Evolutionary conservation across 768 basidiomycete genomes (phyloP).

Genomic region (Nidula microcarpa): DNA sequence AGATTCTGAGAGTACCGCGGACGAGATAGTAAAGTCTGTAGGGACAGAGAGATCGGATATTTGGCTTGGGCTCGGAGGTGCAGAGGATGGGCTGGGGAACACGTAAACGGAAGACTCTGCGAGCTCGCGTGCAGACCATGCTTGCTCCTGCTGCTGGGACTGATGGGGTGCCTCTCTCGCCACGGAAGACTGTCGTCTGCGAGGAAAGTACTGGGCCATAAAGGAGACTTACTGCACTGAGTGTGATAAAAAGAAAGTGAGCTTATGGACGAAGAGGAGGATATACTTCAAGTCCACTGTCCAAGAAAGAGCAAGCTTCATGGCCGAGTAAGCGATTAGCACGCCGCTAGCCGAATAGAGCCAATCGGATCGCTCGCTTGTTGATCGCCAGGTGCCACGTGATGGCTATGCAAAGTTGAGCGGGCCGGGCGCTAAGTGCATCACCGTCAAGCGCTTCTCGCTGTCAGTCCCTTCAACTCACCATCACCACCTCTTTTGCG

Average conservation of each 20-base stretch:
- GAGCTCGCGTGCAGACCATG: background rate
- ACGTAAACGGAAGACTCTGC: slow-evolving; percentile 9
- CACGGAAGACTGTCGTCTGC: slow-evolving; percentile 9
- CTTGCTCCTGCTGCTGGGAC: background rate
- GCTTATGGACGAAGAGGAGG: background rate
- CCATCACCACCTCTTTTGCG: too few species aligned
- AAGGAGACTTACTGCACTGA: background rate
- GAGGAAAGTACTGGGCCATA: background rate
- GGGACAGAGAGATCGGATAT: slow-evolving; percentile 7
- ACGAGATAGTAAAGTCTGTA: slow-evolving; percentile 3
- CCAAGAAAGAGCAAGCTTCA: background rate
- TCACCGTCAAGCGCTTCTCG: too few species aligned
- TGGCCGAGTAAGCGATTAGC: too few species aligned
- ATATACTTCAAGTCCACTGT: background rate
- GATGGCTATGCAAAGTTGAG: too few species aligned
- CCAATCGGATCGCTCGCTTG: too few species aligned
- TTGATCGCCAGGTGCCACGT: too few species aligned
- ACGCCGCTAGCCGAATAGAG: too few species aligned
- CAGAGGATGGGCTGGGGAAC: slow-evolving; percentile 15
- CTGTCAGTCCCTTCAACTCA: too few species aligned
- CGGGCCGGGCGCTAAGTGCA: too few species aligned
- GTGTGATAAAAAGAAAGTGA: background rate
- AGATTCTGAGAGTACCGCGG: slow-evolving; percentile 6
- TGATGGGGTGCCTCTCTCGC: slow-evolving; percentile 1
- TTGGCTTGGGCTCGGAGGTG: slow-evolving; percentile 11